Conservation (phyloP, 2,329 filamentous ascomycete genomes). For the Colletotrichum sp. region DNA sequence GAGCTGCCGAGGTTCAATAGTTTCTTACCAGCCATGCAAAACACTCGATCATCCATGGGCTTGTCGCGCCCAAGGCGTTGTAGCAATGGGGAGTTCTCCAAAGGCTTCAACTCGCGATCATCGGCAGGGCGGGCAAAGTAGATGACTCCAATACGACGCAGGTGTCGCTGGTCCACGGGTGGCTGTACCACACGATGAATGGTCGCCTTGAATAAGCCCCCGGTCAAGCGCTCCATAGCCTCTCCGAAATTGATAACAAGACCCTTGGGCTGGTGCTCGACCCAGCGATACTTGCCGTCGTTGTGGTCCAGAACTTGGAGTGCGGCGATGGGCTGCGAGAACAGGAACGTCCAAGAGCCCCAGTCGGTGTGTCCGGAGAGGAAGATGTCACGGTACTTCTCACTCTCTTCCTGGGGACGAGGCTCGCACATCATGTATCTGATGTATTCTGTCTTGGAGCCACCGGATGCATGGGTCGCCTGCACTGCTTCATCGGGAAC, state of each 20-base stretch:
- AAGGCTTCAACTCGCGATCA: slow-evolving; percentile 35
- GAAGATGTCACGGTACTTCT: slow-evolving; percentile 40
- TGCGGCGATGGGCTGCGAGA: slow-evolving; percentile 42
- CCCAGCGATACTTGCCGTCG: slow-evolving; percentile 30
- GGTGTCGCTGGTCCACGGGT: slow-evolving; percentile 37
- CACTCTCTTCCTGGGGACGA: slow-evolving; percentile 36
- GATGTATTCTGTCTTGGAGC: slow-evolving; percentile 39
- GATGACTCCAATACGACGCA: slow-evolving; percentile 39
- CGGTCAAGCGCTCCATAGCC: slow-evolving; percentile 30
- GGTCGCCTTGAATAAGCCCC: slow-evolving; percentile 33
- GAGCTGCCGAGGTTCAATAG: not conserved
- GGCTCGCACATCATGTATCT: slow-evolving; percentile 45
- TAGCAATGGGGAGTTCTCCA: slow-evolving; percentile 37
- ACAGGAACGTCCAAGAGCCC: slow-evolving; percentile 41
- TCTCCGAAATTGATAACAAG: slow-evolving; percentile 43
- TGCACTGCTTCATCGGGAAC: slow-evolving; percentile 40
- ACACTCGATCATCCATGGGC: not conserved
- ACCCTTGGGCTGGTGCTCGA: slow-evolving; percentile 26
- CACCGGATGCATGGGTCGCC: slow-evolving; percentile 35
- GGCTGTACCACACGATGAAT: slow-evolving; percentile 34
- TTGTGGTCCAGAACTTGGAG: slow-evolving; percentile 39
- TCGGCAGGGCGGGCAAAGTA: slow-evolving; percentile 40
- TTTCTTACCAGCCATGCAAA: not conserved
- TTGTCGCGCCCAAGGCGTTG: slow-evolving; percentile 28
- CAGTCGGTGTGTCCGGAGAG: slow-evolving; percentile 45